phyloP scores from a whole-genome alignment of 495 filamentous ascomycete genomes.

The Staphylotrichum longicolle region DNA sequence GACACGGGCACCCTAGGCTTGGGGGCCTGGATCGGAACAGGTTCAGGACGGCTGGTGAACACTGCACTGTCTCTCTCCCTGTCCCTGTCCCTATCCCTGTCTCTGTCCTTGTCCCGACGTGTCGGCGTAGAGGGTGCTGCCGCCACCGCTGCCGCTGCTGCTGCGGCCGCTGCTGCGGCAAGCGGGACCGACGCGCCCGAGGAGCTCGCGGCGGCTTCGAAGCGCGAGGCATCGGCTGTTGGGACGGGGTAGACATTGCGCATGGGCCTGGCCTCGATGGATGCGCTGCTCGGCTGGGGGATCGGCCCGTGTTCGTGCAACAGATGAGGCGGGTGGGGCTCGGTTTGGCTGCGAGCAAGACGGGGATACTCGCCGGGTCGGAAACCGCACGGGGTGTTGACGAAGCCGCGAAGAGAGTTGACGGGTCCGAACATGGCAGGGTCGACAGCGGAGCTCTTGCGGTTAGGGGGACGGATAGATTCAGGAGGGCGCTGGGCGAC shows the following conservation, averaged over 20 bases:
- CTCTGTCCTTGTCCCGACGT: constrained; percentile 15
- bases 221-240: constrained; percentile 59
- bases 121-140: constrained; percentile 15
- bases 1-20: constrained; percentile 44
- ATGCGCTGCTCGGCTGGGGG: constrained; percentile 30
- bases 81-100: constrained; percentile 14
- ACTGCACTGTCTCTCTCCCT: constrained; percentile 6
- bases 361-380: constrained; percentile 29
- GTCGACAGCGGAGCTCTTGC: constrained; percentile 51
- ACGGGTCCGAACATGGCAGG: constrained; percentile 53
- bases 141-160: background rate
- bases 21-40: constrained; percentile 47
- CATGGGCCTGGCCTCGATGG: constrained; percentile 39
- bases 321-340: background rate
- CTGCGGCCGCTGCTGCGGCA: background rate
- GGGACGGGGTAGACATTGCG: constrained; percentile 51
- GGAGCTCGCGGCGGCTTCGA: constrained; percentile 51
- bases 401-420: constrained; percentile 51
- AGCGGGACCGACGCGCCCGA: constrained; percentile 42
- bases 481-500: constrained; percentile 30
- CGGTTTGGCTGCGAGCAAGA: constrained; percentile 5
- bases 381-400: constrained; percentile 54
- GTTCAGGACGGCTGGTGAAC: constrained; percentile 30
- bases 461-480: constrained; percentile 34
- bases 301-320: constrained; percentile 16